phyloP scores from a whole-genome alignment of 2,329 filamentous ascomycete species.

The Diaporthe helianthi region DNA sequence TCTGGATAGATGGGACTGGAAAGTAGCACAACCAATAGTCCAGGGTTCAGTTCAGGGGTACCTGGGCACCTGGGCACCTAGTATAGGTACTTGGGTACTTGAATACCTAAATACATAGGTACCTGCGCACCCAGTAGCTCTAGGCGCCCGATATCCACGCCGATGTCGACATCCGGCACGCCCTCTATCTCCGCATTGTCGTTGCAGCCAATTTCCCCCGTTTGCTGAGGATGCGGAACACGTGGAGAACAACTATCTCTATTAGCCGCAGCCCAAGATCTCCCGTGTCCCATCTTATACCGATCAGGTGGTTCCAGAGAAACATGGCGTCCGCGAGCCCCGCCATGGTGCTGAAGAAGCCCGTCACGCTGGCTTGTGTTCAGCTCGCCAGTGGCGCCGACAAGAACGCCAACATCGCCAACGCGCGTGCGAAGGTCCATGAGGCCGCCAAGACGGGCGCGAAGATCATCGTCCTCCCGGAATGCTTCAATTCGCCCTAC shows the following conservation, averaged over 20 bases:
- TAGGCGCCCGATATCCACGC: not conserved
- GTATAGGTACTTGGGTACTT: not conserved
- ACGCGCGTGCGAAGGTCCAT: slow-evolving; percentile 82
- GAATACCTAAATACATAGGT: no score
- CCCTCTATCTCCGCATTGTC: not conserved
- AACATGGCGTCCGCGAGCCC: slow-evolving; percentile 43
- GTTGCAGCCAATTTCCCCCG: not conserved
- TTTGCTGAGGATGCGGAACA: slow-evolving; percentile 25
- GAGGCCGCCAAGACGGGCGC: slow-evolving; percentile 80
- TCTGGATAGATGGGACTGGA: not conserved
- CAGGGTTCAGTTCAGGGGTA: not conserved
- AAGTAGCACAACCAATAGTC: not conserved
- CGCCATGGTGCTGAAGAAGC: slow-evolving; percentile 68
- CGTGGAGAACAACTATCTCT: slow-evolving; percentile 30
- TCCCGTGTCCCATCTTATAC: slow-evolving; percentile 32
- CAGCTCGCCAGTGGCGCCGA: slow-evolving; percentile 83
- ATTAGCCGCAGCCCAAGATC: slow-evolving; percentile 14
- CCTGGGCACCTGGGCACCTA: not conserved
- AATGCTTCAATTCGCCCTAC: slow-evolving; percentile 99
- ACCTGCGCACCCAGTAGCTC: not conserved
- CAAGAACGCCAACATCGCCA: slow-evolving; percentile 83
- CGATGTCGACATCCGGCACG: slow-evolving; percentile 1
- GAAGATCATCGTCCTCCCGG: slow-evolving; percentile 87
- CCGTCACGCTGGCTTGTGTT: slow-evolving; percentile 80
- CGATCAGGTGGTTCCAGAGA: slow-evolving; percentile 39